Percentiles rank a stretch among this genome's conserved stretches.
Evolutionary conservation across 129 eudicot species (phyloP).

Genomic region (Flaveria trinervia): DNA sequence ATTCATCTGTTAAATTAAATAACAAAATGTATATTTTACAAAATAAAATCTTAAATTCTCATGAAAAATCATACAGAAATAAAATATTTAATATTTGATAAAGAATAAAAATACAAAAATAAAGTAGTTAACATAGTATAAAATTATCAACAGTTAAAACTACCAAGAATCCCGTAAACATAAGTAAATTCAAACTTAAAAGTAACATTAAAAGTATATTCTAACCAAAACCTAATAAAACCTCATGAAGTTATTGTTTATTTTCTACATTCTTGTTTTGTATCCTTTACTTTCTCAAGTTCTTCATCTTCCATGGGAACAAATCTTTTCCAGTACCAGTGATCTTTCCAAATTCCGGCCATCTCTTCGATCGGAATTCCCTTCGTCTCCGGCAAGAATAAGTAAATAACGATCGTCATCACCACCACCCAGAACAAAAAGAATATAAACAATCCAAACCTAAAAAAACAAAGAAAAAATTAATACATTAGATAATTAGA

Average conservation of each 20-base stretch:
- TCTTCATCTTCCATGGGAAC: conserved; percentile 33
- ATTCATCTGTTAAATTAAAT: background rate
- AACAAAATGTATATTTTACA: background rate
- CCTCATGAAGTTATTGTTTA: background rate
- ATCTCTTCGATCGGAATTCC: conserved; percentile 63
- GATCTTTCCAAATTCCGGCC: conserved; percentile 46
- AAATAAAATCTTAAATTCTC: background rate
- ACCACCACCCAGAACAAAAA: conserved; percentile 42
- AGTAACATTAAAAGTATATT: background rate
- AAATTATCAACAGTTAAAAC: background rate
- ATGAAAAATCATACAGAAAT: background rate
- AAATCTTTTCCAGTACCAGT: conserved; percentile 41
- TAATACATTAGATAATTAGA: conserved; percentile 13
- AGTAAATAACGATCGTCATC: conserved; percentile 42
- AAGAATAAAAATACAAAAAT: background rate
- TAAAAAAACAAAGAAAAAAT: background rate
- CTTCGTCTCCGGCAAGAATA: conserved; percentile 50
- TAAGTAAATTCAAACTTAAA: background rate
- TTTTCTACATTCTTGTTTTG: conserved; percentile 3
- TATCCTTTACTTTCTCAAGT: background rate
- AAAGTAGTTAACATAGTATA: background rate
- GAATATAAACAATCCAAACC: conserved; percentile 48
- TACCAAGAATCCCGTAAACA: background rate
- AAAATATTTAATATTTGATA: background rate
- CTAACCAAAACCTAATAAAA: background rate